Evolutionary conservation across 169 alveolate species (phyloP).

Genomic region (Cryptosporidium tyzzeri): DNA sequence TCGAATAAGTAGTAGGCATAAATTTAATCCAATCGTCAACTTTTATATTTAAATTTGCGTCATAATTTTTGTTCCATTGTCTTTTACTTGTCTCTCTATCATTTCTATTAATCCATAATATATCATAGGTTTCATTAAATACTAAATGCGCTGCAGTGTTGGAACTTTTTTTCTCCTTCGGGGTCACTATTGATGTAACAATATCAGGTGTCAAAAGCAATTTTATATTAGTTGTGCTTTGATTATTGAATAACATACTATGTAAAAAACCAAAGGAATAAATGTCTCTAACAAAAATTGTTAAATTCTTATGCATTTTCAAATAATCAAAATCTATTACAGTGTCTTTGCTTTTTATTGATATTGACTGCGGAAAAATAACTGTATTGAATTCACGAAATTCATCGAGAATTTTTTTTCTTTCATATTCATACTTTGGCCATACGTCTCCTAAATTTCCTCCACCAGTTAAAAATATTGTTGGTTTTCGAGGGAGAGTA

Average conservation of each 20-base stretch:
- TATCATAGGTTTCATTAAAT: slow-evolving; percentile 13
- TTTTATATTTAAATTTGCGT: slow-evolving; percentile 10
- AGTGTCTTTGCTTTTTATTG: neutral
- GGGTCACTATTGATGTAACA: slow-evolving; percentile 18
- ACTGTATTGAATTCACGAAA: slow-evolving; percentile 42
- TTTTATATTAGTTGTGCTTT: slow-evolving; percentile 1
- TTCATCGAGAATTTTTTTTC: slow-evolving; percentile 28
- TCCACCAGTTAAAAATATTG: slow-evolving; percentile 72
- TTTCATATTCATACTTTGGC: slow-evolving; percentile 62
- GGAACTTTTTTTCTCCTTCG: neutral
- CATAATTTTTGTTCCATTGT: neutral
- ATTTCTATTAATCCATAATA: slow-evolving; percentile 62
- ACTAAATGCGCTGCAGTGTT: neutral
- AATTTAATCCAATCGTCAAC: slow-evolving; percentile 62
- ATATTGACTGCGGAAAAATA: slow-evolving; percentile 72
- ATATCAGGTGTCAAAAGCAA: slow-evolving; percentile 60
- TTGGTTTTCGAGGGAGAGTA: slow-evolving; percentile 16
- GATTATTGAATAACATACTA: neutral
- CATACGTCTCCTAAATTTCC: slow-evolving; percentile 75
- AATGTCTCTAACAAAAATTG: slow-evolving; percentile 43
- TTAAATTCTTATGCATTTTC: slow-evolving; percentile 11
- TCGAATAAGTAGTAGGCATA: slow-evolving; percentile 37
- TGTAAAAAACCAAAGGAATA: slow-evolving; percentile 34
- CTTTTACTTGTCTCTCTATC: slow-evolving; percentile 44
- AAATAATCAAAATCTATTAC: slow-evolving; percentile 15